Conservation (phyloP, 2,329 filamentous ascomycete genomes). For the Neonectria ditissima region DNA sequence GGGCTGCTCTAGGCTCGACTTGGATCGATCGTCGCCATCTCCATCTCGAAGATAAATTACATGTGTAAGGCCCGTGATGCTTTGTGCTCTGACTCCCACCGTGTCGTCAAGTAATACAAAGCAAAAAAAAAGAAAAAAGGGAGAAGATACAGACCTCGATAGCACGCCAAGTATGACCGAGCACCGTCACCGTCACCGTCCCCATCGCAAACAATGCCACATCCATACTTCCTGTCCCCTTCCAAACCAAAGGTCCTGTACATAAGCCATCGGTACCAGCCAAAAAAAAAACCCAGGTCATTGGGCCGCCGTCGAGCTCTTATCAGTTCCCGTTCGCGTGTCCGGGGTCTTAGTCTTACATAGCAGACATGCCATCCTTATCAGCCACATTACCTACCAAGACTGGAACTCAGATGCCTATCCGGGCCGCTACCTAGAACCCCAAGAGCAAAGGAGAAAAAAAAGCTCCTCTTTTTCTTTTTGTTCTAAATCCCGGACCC, state of each 20-base stretch:
- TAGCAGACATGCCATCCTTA: constrained; percentile 43
- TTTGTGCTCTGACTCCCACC: neutral
- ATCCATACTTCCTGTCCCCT: neutral
- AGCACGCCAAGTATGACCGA: neutral
- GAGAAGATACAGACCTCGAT: neutral
- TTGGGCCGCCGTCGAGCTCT: constrained; percentile 18
- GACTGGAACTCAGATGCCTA: constrained; percentile 19
- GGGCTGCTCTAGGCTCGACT: neutral
- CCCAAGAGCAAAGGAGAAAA: neutral
- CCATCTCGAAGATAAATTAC: constrained; percentile 2
- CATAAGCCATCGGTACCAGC: neutral
- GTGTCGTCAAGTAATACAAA: neutral
- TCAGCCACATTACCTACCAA: constrained; percentile 34
- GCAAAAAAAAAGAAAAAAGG: neutral
- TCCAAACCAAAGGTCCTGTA: neutral
- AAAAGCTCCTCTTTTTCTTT: neutral
- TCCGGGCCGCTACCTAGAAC: neutral
- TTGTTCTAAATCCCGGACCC: neutral
- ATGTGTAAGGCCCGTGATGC: neutral
- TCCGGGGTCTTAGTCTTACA: constrained; percentile 21
- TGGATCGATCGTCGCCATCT: constrained; percentile 16
- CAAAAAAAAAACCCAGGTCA: neutral
- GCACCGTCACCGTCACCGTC: constrained; percentile 4
- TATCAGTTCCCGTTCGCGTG: constrained; percentile 20
- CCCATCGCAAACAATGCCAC: neutral